These are phyloP conservation scores for Pichia sp. DNA, from an alignment of 1,139 yeast genomes.

Conservation along the genomic window DNA sequence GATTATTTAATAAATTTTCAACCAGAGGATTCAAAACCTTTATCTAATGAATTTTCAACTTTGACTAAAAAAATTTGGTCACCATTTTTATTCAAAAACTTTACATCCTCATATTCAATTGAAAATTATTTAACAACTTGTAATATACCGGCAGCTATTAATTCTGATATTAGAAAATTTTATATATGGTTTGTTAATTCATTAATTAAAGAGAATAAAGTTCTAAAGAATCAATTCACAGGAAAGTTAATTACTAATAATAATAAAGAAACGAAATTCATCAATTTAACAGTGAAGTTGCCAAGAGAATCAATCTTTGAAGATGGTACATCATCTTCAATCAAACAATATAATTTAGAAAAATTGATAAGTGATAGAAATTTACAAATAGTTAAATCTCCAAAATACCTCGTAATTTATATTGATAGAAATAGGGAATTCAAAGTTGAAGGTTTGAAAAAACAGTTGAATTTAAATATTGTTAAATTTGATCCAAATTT, in stretches of 20 bases:
- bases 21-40: slow-evolving; percentile 21
- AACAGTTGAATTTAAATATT: slow-evolving; percentile 53
- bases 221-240: slow-evolving; percentile 37
- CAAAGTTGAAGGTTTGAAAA: slow-evolving; percentile 30
- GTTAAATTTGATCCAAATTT: slow-evolving; percentile 50
- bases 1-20: slow-evolving; percentile 41
- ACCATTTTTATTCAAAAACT: slow-evolving; percentile 47
- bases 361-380: slow-evolving; percentile 41
- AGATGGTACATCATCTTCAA: slow-evolving; percentile 35
- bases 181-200: slow-evolving; percentile 54
- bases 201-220: slow-evolving; percentile 32
- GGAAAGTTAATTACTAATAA: slow-evolving; percentile 39
- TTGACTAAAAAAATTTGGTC: slow-evolving; percentile 62
- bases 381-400: slow-evolving; percentile 41
- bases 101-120: slow-evolving; percentile 64
- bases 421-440: slow-evolving; percentile 41
- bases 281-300: slow-evolving; percentile 52
- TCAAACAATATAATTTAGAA: slow-evolving; percentile 49
- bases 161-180: slow-evolving; percentile 34
- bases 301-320: slow-evolving; percentile 55
- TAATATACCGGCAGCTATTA: slow-evolving; percentile 27
- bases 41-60: slow-evolving; percentile 24
- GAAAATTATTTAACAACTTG: slow-evolving; percentile 44
- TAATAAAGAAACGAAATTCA: slow-evolving; percentile 39
- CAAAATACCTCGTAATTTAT: slow-evolving; percentile 50